Evolutionary conservation across 305 asterid genomes (phyloP).

Genomic region (Fraxinus sp.): DNA sequence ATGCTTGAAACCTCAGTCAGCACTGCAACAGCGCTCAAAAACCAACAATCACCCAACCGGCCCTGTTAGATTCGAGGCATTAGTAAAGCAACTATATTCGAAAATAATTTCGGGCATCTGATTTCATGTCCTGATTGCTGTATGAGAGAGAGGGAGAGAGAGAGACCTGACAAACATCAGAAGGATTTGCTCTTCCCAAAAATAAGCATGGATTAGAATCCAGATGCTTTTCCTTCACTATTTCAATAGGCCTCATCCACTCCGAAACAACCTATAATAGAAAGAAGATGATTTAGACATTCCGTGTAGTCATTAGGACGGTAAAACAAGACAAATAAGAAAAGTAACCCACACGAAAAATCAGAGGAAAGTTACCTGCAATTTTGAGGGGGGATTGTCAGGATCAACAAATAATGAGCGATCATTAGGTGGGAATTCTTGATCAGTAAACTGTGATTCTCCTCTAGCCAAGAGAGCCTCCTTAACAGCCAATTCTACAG

Average conservation of each 20-base stretch:
- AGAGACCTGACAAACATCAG: conserved; percentile 98
- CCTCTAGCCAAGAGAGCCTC: conserved; percentile 96
- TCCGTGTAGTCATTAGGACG: background rate
- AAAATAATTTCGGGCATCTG: background rate
- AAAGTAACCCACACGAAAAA: background rate
- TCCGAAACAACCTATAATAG: conserved; percentile 75
- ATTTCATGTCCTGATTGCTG: background rate
- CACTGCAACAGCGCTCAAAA: conserved; percentile 98
- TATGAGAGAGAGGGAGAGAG: background rate
- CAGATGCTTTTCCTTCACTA: conserved; percentile 73
- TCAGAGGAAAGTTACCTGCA: conserved; percentile 55
- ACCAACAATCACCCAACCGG: conserved; percentile 98
- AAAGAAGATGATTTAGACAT: conserved; percentile 19
- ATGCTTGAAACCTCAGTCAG: conserved; percentile 88
- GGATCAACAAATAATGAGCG: conserved; percentile 93
- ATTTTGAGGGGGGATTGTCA: conserved; percentile 72
- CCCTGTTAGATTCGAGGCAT: conserved; percentile 52
- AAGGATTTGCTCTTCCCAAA: conserved; percentile 85
- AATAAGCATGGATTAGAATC: conserved; percentile 80
- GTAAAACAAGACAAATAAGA: conserved; percentile 7
- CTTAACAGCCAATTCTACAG: conserved; percentile 93
- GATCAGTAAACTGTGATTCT: conserved; percentile 89
- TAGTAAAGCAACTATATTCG: conserved; percentile 2
- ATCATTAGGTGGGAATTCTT: conserved; percentile 92
- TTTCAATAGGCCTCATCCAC: conserved; percentile 94